Conservation (phyloP, 1,284 basidiomycete genomes). For the Papiliotrema nemorosa region DNA sequence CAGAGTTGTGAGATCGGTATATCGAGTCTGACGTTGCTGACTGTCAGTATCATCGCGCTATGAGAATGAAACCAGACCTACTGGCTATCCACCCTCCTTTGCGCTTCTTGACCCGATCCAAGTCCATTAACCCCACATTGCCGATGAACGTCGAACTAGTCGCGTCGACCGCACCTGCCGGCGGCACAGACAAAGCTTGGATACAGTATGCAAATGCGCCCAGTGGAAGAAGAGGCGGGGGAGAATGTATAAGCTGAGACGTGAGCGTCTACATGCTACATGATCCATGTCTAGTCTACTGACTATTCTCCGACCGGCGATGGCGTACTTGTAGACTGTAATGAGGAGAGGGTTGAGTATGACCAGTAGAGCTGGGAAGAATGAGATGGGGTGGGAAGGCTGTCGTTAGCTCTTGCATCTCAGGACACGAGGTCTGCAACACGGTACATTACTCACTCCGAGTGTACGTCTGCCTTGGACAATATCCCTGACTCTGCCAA, state of each 20-base stretch:
- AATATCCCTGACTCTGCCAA: slow-evolving; percentile 1
- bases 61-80: slow-evolving; percentile 20
- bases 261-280: background rate
- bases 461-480: background rate
- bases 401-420: slow-evolving; percentile 3
- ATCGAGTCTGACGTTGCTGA: slow-evolving; percentile 43
- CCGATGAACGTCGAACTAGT: slow-evolving; percentile 29
- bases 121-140: slow-evolving; percentile 42
- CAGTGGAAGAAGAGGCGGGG: slow-evolving; percentile 38
- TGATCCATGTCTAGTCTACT: slow-evolving; percentile 5
- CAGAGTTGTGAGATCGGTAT: slow-evolving; percentile 32
- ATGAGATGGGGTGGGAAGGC: slow-evolving; percentile 32
- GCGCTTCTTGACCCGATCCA: slow-evolving; percentile 25
- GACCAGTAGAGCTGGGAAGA: slow-evolving; percentile 32
- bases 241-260: slow-evolving; percentile 39
- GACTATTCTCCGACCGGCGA: slow-evolving; percentile 39
- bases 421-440: background rate
- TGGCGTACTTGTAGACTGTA: slow-evolving; percentile 36
- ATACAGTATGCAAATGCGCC: slow-evolving; percentile 41
- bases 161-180: slow-evolving; percentile 16
- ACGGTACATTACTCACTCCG: background rate
- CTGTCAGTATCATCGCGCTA: background rate
- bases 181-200: slow-evolving; percentile 37
- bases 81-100: slow-evolving; percentile 42
- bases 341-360: slow-evolving; percentile 38